Conservation (phyloP, 768 basidiomycete genomes). For the Russula sp. region DNA sequence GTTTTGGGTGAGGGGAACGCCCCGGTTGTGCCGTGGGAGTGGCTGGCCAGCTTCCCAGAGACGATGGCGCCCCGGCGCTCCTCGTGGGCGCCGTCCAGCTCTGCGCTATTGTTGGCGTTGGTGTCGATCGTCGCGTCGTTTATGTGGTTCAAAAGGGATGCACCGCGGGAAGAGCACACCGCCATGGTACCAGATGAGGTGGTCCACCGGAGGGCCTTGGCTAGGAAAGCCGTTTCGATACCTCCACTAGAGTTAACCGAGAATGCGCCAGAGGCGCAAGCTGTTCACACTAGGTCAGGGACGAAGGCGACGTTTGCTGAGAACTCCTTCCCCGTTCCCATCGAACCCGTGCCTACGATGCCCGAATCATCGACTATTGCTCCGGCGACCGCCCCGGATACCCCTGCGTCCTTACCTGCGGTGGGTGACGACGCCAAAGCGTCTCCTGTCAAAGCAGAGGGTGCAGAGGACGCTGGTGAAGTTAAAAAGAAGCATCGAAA, state of each 20-base stretch:
- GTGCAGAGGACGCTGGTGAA: constrained; percentile 47
- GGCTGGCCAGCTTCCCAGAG: constrained; percentile 6
- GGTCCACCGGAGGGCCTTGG: neutral
- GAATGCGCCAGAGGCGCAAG: neutral
- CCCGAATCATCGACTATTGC: neutral
- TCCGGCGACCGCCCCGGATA: neutral
- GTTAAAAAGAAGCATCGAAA: constrained; percentile 32
- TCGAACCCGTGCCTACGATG: neutral
- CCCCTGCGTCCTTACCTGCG: neutral
- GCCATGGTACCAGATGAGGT: neutral
- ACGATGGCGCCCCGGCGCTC: neutral
- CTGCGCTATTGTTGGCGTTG: constrained; percentile 8
- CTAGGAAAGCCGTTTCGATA: neutral
- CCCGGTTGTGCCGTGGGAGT: constrained; percentile 3
- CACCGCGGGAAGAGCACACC: neutral
- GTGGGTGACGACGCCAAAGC: neutral
- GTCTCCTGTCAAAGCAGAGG: constrained; percentile 6
- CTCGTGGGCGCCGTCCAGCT: constrained; percentile 7
- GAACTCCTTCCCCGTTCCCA: neutral
- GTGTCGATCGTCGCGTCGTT: constrained; percentile 6
- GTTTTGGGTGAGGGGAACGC: neutral
- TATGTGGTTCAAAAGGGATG: constrained; percentile 7
- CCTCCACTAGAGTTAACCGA: neutral
- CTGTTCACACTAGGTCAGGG: neutral
- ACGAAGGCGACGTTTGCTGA: neutral